A percentile compares a stretch with the other conserved stretches of the same genome.
Evolutionary conservation across 306 rosid species (phyloP).

Genomic region (Pyrus pyrifolia): DNA sequence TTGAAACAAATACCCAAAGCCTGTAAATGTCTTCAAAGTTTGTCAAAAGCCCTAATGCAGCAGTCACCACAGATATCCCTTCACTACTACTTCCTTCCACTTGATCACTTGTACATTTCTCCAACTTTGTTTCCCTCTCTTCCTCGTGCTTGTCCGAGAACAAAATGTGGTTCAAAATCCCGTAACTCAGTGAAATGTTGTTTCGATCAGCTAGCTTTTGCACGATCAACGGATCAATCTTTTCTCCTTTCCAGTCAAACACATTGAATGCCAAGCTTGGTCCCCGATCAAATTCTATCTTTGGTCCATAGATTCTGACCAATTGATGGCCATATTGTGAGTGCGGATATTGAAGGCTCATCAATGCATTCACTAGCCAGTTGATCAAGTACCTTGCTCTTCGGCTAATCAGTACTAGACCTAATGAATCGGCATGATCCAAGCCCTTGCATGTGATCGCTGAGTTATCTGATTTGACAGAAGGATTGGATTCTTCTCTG

Average conservation of each 20-base stretch:
- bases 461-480: constrained; percentile 15
- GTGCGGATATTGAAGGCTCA: constrained; percentile 65
- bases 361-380: constrained; percentile 72
- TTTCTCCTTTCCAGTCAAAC: constrained; percentile 90
- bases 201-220: constrained; percentile 79
- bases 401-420: constrained; percentile 42
- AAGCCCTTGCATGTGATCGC: constrained; percentile 55
- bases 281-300: constrained; percentile 52
- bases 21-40: constrained; percentile 67
- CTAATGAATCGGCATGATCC: constrained; percentile 75
- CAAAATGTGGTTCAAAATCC: constrained; percentile 33
- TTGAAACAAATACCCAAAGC: constrained; percentile 70
- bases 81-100: constrained; percentile 9
- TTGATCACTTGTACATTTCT: constrained; percentile 19
- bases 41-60: constrained; percentile 53
- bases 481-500: not conserved
- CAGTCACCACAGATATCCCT: constrained; percentile 43
- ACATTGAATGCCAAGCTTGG: constrained; percentile 65
- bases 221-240: constrained; percentile 54
- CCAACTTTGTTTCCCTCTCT: constrained; percentile 34
- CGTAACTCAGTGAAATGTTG: constrained; percentile 48
- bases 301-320: constrained; percentile 70
- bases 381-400: constrained; percentile 55
- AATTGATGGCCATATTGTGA: constrained; percentile 38
- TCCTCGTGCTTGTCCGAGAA: constrained; percentile 40